These are phyloP conservation scores for Ascochyta lentis DNA, from an alignment of 2,329 filamentous ascomycete species.

Conservation along the genomic window DNA sequence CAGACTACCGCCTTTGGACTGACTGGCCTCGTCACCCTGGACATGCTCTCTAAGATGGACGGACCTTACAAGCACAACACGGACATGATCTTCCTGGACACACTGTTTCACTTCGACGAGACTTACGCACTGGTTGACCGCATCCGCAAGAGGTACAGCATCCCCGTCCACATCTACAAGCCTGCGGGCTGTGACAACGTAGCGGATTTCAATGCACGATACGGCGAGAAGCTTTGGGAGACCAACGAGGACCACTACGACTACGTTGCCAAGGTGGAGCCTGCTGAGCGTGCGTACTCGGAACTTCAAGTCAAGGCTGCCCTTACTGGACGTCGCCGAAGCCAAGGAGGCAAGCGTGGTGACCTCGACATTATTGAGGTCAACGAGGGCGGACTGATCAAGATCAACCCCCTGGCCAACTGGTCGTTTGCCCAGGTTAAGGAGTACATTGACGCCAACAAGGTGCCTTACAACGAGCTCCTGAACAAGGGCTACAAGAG, in stretches of 20 bases:
- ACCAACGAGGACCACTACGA: conserved; percentile 89
- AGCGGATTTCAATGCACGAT: conserved; percentile 79
- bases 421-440: conserved; percentile 93
- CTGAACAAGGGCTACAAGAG: conserved; percentile 97
- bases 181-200: conserved; percentile 76
- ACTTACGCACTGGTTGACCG: conserved; percentile 64
- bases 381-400: conserved; percentile 89
- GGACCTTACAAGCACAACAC: conserved; percentile 63
- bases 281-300: conserved; percentile 86
- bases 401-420: conserved; percentile 96
- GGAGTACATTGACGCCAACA: conserved; percentile 81
- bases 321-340: conserved; percentile 87
- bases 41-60: conserved; percentile 77
- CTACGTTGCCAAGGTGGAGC: conserved; percentile 97
- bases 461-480: conserved; percentile 92
- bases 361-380: conserved; percentile 91
- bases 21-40: conserved; percentile 59
- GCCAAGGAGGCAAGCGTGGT: conserved; percentile 91
- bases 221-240: conserved; percentile 86
- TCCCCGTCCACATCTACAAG: conserved; percentile 88
- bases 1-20: conserved; percentile 61
- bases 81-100: conserved; percentile 62
- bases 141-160: conserved; percentile 76
- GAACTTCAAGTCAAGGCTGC: conserved; percentile 89
- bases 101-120: conserved; percentile 60